Base-by-base conservation (phyloP, 352 stramenopile genomes). In the Phytophthora sojae region DNA sequence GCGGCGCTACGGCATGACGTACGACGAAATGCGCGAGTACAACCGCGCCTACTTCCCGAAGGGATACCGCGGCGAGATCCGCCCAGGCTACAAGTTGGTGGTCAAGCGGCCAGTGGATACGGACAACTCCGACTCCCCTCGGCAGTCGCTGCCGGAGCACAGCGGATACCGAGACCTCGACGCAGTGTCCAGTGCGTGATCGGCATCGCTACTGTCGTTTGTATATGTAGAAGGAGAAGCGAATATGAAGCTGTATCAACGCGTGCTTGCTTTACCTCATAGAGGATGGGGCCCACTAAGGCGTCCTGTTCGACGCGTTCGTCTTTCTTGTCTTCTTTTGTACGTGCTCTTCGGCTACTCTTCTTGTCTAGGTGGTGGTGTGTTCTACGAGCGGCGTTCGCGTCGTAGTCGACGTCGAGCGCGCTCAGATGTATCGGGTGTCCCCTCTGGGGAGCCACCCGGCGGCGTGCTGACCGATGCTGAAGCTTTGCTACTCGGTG, bases 1-100 rank as follows among this genome's bases (percentile, higher is more conserved):
- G 0, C 76, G 73, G 35, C 64, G 57, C 30, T 96, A 92, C 73
- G 74, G 68, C 45, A 96, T 96, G 89, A 94, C 81, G 57, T 92
- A 93, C 61, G 89, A 96, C 35, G 87, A 95, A 73, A 79, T 96
- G 66, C 89, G 89, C 32, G 89, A 95, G 73, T 95, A 71, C 68
- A 96, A 96, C 64, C 89, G 89, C 55, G 85, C 82, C 21, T 96
- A 94, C 73, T 96, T 96, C 64, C 89, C 89, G 19, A 95, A 94
- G 67, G 89, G 89, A 57, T 96, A 91, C 70, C 85, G 86, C 9
- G 89, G 89, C 39, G 83, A 94, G 69, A 95, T 96, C 63, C 82
- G 75, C 4, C 77, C 80, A 12, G 87, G 83, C 37, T 90, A 90
- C 76, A 96, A 95, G 67, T 71, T 96, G 35, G 89, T 96, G 17